A percentile compares a stretch with the other conserved stretches of the same genome.
These are phyloP conservation scores for Vaccinium macrocarpon DNA, from an alignment of 148 eudicot species.

Conservation along the genomic window DNA sequence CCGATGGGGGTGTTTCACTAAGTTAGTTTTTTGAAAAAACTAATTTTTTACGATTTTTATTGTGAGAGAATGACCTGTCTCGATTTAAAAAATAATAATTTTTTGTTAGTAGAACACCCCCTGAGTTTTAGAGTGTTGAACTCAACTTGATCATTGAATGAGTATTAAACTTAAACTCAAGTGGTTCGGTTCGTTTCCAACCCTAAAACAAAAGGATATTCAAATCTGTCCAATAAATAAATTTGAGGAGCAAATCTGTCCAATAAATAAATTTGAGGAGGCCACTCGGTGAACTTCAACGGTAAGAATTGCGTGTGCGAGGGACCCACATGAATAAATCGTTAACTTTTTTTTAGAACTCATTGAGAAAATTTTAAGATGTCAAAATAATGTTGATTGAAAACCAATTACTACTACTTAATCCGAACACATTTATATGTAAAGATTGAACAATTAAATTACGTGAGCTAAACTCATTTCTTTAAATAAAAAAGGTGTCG, in stretches of 20 bases:
- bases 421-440: background rate
- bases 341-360: background rate
- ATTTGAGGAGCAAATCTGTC: background rate
- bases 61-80: no score
- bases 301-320: background rate
- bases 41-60: no score
- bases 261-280: background rate
- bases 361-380: background rate
- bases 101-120: no score
- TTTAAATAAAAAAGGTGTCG: background rate
- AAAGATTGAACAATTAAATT: background rate
- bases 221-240: background rate
- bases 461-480: background rate
- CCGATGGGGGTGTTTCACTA: no score
- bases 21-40: no score
- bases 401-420: background rate
- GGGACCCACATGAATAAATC: background rate
- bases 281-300: background rate
- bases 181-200: no score
- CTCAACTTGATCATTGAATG: no score
- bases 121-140: no score
- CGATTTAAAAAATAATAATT: no score
- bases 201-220: background rate
- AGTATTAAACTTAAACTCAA: no score
- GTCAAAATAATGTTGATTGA: background rate